Base-by-base conservation (phyloP, 768 basidiomycete genomes). In the Pleurotus salmoneostramineus region DNA sequence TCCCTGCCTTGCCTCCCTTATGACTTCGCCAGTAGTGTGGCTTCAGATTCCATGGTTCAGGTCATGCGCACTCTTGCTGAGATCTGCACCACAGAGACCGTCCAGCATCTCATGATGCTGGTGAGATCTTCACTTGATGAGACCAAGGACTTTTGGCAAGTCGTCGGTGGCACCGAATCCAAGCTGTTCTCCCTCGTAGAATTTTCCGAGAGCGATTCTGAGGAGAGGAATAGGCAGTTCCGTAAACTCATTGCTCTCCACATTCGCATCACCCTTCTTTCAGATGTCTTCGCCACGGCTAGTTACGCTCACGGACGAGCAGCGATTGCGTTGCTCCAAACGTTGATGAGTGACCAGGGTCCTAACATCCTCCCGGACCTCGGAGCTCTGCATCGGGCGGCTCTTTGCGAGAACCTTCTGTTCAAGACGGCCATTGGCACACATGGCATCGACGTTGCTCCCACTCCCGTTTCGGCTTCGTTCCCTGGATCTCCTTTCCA, bases 1-100 rank as follows among this genome's bases (percentile, higher is more conserved):
- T 83, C 84, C 15, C 77, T 95, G 33, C 91, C 95, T 10, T 95
- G 91, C 67, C 77, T 95, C 32, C 95, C 97, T 0, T 91, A 90
- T 59, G 90, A 95, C 68, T 95, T 91, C 66, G 87, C 89, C 14
- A 88, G 87, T 63, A 90, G 91, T 56, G 84, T 89, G 33, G 85
- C 90, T 2, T 93, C 93, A 27, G 90, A 92, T 67, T 89, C 93
- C 0, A 81, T 97, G 66, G 88, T 94, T 11, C 89, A 92, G 67
- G 89, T 95, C 50, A 84, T 96, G 72, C 84, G 93, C 8, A 89
- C 91, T 7, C 87, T 98, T 81, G 87, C 88, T 8, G 95, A 98
- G 65, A 87, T 88, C 34, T 83, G 89, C n/a, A 85, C 90, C 0
- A 82, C 77, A 57, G 88, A 89, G 62, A 89, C 92, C 1, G 77